Base-by-base conservation (phyloP, 331 rosid species). In the Stylosanthes scabra region DNA sequence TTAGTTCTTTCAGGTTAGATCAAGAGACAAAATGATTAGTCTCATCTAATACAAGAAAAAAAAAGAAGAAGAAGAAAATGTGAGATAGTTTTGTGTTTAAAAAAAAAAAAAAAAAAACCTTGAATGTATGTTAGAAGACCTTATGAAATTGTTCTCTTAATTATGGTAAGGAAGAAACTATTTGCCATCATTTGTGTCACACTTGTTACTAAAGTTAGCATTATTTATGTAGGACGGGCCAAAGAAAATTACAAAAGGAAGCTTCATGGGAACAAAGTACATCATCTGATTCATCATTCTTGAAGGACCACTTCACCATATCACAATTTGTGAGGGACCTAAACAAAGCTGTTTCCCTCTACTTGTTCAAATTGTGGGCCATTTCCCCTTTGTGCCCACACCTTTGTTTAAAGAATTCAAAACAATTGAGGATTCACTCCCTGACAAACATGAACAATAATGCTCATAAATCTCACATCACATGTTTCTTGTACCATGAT, bases 291-390 rank as follows among this genome's bases (percentile, higher is more conserved):
- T n/a, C n/a, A n/a, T 16, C 12, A 27, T 7, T 3, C 50, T 6
- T 16, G 7, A 15, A 4, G 75, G 70, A 49, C 57, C 70, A 68
- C 70, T 20, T 45, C 1, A 57, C 57, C 39, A 50, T 45, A 37
- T 56, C 14, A 39, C 42, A 2, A 39, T 39, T 2, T 39, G 42
- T 20, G 25, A 20, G 42, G 42, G 42, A 5, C 42, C 42, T 20
- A 20, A 20, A 20, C 25, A 20, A 1, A 4, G 37, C 37, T 31
- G 3, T 31, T 31, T 31, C 27, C 50, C 14, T 25, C 54, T 46
- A 4, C 27, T 47, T 25, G 59, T 10, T 25, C 45, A 31, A 6
- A 11, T 15, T 77, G 75, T 77, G 76, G 76, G 51, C 46, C 59
- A 54, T 29, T 77, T 77, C 52, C 56, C 55, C 9, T 49, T 29